Evolutionary conservation across 176 grass and related monocot species (phyloP).

Genomic region (Dendrocalamus sinicus): DNA sequence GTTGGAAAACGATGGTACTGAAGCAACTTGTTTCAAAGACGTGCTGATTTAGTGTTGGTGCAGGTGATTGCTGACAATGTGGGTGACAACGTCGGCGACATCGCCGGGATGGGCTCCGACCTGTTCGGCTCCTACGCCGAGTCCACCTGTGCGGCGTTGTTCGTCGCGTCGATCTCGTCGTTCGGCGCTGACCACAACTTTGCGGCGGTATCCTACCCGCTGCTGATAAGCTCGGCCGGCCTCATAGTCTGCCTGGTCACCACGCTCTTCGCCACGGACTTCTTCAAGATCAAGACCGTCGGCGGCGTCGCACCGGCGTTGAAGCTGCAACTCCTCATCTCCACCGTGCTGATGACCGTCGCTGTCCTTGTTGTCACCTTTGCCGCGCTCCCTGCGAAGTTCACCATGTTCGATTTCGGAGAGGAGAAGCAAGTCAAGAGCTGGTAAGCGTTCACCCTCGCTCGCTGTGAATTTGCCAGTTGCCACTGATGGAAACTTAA

Average conservation of each 20-base stretch:
- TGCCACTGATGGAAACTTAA: neutral
- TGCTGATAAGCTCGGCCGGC: constrained; percentile 67
- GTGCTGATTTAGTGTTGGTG: neutral
- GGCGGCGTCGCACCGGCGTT: constrained; percentile 51
- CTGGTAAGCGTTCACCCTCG: constrained; percentile 37
- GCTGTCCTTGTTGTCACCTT: constrained; percentile 57
- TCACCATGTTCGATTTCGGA: constrained; percentile 72
- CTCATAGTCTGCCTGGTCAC: constrained; percentile 71
- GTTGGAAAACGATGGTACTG: no score
- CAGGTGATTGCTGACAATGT: constrained; percentile 90
- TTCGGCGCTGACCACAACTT: constrained; percentile 64
- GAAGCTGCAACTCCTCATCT: constrained; percentile 66
- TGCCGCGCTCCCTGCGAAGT: constrained; percentile 46
- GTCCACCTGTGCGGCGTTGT: constrained; percentile 78
- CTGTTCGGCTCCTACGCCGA: constrained; percentile 90
- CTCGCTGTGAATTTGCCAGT: neutral
- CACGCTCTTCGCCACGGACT: constrained; percentile 60
- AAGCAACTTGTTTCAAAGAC: neutral
- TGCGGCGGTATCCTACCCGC: constrained; percentile 56
- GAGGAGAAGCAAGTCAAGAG: constrained; percentile 64
- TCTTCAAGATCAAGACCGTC: constrained; percentile 57
- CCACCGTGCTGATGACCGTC: constrained; percentile 67
- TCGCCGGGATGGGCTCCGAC: constrained; percentile 91
- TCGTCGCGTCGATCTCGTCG: constrained; percentile 78
- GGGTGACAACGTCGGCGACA: constrained; percentile 86